These are phyloP conservation scores for Piedraia hortae DNA, from an alignment of 2,329 filamentous ascomycete genomes.

Conservation along the genomic window DNA sequence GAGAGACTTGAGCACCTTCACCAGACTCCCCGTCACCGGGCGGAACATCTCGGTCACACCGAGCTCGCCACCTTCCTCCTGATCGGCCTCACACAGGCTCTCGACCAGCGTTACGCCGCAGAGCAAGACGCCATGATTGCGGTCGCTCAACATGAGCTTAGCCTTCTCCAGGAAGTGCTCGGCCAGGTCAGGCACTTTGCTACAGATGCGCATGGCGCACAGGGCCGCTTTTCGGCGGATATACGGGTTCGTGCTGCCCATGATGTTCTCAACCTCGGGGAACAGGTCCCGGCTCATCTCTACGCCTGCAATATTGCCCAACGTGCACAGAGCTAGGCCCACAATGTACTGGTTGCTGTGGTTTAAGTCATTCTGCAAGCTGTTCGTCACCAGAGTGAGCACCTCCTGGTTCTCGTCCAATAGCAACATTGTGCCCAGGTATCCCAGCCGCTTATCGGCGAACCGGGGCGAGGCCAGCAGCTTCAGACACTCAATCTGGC, in stretches of 20 bases:
- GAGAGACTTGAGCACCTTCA: slow-evolving; percentile 72
- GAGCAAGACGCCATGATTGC: slow-evolving; percentile 84
- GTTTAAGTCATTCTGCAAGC: slow-evolving; percentile 72
- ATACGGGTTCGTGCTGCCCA: slow-evolving; percentile 91
- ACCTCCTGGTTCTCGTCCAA: slow-evolving; percentile 98
- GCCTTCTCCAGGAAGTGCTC: slow-evolving; percentile 95
- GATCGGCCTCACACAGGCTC: slow-evolving; percentile 35
- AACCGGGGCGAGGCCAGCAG: slow-evolving; percentile 88
- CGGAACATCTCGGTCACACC: slow-evolving; percentile 27
- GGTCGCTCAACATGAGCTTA: slow-evolving; percentile 59
- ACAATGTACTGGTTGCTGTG: slow-evolving; percentile 98
- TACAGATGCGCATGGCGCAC: slow-evolving; percentile 97
- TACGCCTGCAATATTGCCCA: slow-evolving; percentile 90
- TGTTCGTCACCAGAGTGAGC: slow-evolving; percentile 87
- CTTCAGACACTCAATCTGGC: slow-evolving; percentile 97
- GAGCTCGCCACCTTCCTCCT: neutral
- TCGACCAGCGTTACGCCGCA: slow-evolving; percentile 78
- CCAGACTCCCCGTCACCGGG: slow-evolving; percentile 55
- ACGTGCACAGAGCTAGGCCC: slow-evolving; percentile 77
- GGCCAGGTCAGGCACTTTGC: slow-evolving; percentile 87
- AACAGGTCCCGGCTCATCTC: slow-evolving; percentile 98
- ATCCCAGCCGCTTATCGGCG: slow-evolving; percentile 86
- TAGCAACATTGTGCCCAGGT: slow-evolving; percentile 83
- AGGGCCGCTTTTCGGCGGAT: slow-evolving; percentile 88
- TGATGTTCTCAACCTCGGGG: slow-evolving; percentile 72